These are phyloP conservation scores for Plantago coronopus DNA, from an alignment of 305 asterid species.

Conservation along the genomic window DNA sequence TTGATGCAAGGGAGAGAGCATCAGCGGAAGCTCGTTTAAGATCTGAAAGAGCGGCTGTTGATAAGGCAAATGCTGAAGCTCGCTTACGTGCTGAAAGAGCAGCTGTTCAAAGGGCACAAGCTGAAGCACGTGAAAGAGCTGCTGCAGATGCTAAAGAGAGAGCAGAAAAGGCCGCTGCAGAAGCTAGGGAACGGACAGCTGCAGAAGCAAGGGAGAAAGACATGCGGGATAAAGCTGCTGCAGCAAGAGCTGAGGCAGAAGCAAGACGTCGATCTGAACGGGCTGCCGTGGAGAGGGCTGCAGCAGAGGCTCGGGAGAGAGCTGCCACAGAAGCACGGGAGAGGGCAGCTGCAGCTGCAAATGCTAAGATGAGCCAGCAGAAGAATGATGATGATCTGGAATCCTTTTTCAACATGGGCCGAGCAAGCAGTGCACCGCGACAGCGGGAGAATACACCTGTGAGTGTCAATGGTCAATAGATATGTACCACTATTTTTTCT, in stretches of 20 bases:
- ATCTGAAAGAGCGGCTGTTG: slow-evolving; percentile 85
- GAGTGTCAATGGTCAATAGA: slow-evolving; percentile 33
- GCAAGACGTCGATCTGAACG: slow-evolving; percentile 80
- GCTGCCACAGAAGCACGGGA: slow-evolving; percentile 63
- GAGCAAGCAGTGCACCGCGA: slow-evolving; percentile 94
- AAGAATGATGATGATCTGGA: slow-evolving; percentile 80
- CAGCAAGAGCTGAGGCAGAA: slow-evolving; percentile 54
- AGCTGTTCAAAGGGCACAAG: slow-evolving; percentile 94
- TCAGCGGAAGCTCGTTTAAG: slow-evolving; percentile 58
- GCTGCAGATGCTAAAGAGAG: slow-evolving; percentile 87
- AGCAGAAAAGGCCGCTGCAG: slow-evolving; percentile 85
- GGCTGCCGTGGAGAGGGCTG: slow-evolving; percentile 86
- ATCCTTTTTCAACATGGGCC: slow-evolving; percentile 77
- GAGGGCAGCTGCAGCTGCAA: slow-evolving; percentile 67
- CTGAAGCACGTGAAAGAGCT: slow-evolving; percentile 99
- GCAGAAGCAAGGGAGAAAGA: slow-evolving; percentile 60
- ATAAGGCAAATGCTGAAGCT: slow-evolving; percentile 79
- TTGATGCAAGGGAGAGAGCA: slow-evolving; percentile 69
- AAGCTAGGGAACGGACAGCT: slow-evolving; percentile 68
- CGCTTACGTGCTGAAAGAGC: slow-evolving; percentile 85
- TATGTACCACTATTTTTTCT: not conserved
- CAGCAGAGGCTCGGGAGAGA: slow-evolving; percentile 89
- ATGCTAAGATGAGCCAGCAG: slow-evolving; percentile 75
- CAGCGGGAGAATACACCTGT: slow-evolving; percentile 66
- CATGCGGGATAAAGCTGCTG: slow-evolving; percentile 52